Evolutionary conservation across 306 rosid genomes (phyloP).

Genomic region (Prunus mongolica): DNA sequence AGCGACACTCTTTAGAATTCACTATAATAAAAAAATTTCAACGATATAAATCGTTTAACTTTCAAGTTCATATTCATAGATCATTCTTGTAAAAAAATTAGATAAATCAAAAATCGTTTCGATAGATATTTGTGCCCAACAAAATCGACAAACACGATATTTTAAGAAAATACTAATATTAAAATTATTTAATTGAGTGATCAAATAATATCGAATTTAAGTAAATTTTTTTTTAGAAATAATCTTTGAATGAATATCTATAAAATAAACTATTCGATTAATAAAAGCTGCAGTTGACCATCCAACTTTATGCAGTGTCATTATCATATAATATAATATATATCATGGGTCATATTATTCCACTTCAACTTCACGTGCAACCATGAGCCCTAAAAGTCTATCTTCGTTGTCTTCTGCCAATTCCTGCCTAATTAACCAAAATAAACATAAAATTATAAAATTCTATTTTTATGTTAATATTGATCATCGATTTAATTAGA

Average conservation of each 20-base stretch:
- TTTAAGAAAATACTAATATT: too few relatives aligned
- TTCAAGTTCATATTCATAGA: accelerated
- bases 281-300: too few relatives aligned
- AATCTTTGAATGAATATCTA: too few relatives aligned
- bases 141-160: too few relatives aligned
- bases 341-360: background rate
- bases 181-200: accelerated
- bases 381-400: background rate
- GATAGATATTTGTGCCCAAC: accelerated
- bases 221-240: accelerated
- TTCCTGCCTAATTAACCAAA: background rate
- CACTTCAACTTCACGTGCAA: background rate
- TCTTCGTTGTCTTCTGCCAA: background rate
- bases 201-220: too few relatives aligned
- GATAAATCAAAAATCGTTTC: accelerated
- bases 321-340: background rate
- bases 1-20: accelerated
- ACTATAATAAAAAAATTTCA: too few relatives aligned
- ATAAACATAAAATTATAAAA: background rate
- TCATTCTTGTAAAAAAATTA: too few relatives aligned
- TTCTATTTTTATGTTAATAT: too few relatives aligned
- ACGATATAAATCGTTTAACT: accelerated
- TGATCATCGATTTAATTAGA: too few relatives aligned
- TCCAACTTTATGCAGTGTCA: background rate
- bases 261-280: too few relatives aligned